These are phyloP conservation scores for Apiospora pterosperma DNA, from an alignment of 2,329 filamentous ascomycete genomes.

Conservation along the genomic window DNA sequence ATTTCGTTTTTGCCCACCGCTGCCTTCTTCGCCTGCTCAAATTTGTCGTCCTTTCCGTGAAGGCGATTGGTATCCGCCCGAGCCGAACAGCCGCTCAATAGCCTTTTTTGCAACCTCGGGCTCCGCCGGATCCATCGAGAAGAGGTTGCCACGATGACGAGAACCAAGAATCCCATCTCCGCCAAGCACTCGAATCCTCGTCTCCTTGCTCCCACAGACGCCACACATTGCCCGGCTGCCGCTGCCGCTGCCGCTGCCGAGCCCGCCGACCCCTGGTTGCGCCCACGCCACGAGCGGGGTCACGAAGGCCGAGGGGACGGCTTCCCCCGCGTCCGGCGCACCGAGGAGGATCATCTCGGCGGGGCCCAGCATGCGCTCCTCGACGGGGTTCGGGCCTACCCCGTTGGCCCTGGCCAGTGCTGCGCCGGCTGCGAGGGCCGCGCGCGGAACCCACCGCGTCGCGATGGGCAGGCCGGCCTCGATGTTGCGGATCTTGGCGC, in stretches of 20 bases:
- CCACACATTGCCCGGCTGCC: neutral
- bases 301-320: neutral
- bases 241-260: neutral
- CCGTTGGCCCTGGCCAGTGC: neutral
- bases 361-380: neutral
- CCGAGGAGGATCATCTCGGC: neutral
- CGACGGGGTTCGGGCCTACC: neutral
- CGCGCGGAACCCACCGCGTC: neutral
- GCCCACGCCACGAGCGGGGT: neutral
- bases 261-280: neutral
- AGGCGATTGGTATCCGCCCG: no score
- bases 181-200: neutral
- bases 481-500: neutral
- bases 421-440: neutral
- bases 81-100: neutral
- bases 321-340: neutral
- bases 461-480: neutral
- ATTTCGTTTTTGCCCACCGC: neutral
- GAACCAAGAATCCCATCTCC: neutral
- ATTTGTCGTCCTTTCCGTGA: neutral
- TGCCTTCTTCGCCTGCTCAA: neutral
- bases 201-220: neutral
- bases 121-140: neutral
- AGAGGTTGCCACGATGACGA: neutral
- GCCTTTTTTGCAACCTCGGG: neutral